These are phyloP conservation scores for Lactarius quietus DNA, from an alignment of 768 basidiomycete species.

Conservation along the genomic window DNA sequence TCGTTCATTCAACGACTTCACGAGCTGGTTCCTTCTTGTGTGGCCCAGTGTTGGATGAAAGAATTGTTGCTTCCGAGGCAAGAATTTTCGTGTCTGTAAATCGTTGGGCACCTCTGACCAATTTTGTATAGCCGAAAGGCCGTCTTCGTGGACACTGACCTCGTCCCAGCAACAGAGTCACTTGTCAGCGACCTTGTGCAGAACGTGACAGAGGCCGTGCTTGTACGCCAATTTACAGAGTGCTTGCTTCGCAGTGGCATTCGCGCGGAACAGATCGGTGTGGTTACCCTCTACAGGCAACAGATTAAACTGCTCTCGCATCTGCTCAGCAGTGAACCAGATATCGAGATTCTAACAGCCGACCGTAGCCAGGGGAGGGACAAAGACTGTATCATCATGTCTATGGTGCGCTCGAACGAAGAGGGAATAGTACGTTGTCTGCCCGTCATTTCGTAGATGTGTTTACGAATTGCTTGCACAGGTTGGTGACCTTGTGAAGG, in stretches of 20 bases:
- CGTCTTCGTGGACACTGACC: conserved; percentile 93
- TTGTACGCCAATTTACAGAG: conserved; percentile 64
- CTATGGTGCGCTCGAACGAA: conserved; percentile 87
- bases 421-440: conserved; percentile 58
- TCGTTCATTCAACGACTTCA: conserved; percentile 47
- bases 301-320: conserved; percentile 87
- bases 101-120: conserved; percentile 2
- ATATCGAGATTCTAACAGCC: conserved; percentile 84
- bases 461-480: conserved; percentile 31
- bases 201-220: conserved; percentile 74
- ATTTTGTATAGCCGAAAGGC: conserved; percentile 61
- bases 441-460: background rate
- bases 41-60: conserved; percentile 67
- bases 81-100: conserved; percentile 25
- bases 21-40: conserved; percentile 32
- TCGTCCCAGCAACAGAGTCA: conserved; percentile 72
- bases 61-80: conserved; percentile 62
- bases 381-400: conserved; percentile 92
- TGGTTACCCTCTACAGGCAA: conserved; percentile 91
- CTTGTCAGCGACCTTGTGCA: conserved; percentile 86
- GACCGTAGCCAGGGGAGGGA: conserved; percentile 94
- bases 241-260: conserved; percentile 66
- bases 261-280: conserved; percentile 65
- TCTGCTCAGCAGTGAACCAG: conserved; percentile 50
- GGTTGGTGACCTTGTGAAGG: conserved; percentile 91